Base-by-base conservation (phyloP, 1,139 yeast genomes). In the Pneumocystis sp. region DNA sequence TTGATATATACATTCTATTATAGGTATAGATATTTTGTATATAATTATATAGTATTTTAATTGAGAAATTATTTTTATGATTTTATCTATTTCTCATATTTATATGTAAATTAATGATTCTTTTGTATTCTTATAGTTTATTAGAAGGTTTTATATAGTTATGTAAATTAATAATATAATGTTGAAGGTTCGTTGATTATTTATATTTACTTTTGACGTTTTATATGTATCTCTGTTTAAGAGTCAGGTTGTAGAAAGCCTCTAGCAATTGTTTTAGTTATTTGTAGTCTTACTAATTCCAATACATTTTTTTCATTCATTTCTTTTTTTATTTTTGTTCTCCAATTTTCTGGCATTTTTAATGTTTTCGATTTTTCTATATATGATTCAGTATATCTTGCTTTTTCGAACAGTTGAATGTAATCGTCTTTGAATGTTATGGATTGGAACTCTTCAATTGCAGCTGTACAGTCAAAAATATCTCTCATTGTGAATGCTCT, bases 381-480 rank as follows among this genome's bases (percentile, higher is more conserved):
- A 50, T 50, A 25, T 50, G 34, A 50, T 12, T 50, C 21, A 10
- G 17, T 1, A n/a, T 29, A 50, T 25, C 31, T 50, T 50, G 57
- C 57, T 50, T 50, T 50, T 25, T 50, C 31, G 21, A 50, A 50
- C 25, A 50, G n/a, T 50, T 50, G 29, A 25, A 50, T 50, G 7
- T 29, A 50, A 29, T 50, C 57, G 12, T 50, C 57, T 50, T 50
- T 21, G n/a, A 50, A 50, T 50, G 31, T 25, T 50, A 50, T 25
- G 8, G 61, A 59, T 39, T 59, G 45, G 3, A 59, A 59, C 29
- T 59, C 61, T 31, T 59, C 61, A 10, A 59, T 59, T 10, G 45
- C 61, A 21, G 61, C 45, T 3, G 34, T 39, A 59, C 61, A 59
- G 12, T 59, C 61, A 59, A 59, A 59, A 42, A 59, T 39, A 21